Conservation (phyloP, 1,139 yeast genomes). For the Lodderomyces margitis region DNA sequence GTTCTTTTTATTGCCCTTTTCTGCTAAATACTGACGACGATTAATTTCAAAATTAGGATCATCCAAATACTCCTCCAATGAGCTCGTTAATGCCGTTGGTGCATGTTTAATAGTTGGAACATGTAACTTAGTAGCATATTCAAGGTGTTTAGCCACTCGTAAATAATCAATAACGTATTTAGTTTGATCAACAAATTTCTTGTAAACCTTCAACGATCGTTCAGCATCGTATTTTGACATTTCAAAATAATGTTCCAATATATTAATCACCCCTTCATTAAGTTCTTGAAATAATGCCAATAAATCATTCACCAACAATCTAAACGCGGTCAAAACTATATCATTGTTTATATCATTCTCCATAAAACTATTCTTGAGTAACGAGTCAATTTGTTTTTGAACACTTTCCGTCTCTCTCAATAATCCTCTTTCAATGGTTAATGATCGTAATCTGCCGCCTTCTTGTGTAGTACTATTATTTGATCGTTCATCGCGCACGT, state of each 20-base stretch:
- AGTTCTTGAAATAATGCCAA: constrained; percentile 81
- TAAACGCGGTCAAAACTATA: constrained; percentile 76
- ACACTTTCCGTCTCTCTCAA: constrained; percentile 84
- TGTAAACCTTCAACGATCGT: constrained; percentile 79
- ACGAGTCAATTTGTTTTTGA: constrained; percentile 72
- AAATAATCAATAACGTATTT: constrained; percentile 83
- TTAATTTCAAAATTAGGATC: constrained; percentile 84
- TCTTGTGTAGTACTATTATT: constrained; percentile 42
- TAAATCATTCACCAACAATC: constrained; percentile 83
- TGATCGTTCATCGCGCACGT: constrained; percentile 67
- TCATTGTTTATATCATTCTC: constrained; percentile 82
- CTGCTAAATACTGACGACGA: constrained; percentile 73
- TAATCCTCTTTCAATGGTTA: constrained; percentile 76
- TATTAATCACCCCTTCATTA: constrained; percentile 92
- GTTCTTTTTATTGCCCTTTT: constrained; percentile 32
- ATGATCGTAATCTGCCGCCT: constrained; percentile 64
- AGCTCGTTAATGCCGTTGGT: constrained; percentile 85
- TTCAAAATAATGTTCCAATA: constrained; percentile 92
- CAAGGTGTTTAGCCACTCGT: constrained; percentile 85
- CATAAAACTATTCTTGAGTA: constrained; percentile 70
- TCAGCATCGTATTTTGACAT: constrained; percentile 85
- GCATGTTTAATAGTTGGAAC: constrained; percentile 98
- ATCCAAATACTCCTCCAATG: constrained; percentile 82
- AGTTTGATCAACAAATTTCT: constrained; percentile 81
- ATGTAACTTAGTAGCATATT: constrained; percentile 80